Evolutionary conservation across 768 basidiomycete species (phyloP).

Genomic region (Agaricus sinodeliciosus): DNA sequence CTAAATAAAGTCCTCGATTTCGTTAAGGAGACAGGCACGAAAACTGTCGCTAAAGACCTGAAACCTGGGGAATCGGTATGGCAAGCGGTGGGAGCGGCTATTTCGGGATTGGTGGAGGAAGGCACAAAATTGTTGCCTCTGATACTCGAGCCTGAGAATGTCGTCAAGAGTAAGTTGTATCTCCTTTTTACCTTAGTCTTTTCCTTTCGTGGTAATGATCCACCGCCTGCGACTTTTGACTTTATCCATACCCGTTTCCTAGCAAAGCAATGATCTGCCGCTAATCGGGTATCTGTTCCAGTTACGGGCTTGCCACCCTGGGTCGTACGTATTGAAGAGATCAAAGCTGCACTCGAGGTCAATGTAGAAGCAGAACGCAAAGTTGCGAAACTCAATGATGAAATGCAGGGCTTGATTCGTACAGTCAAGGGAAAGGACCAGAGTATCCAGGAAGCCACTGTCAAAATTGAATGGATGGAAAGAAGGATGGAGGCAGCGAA

Average conservation of each 20-base stretch:
- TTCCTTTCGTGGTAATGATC: too few species aligned
- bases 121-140: conserved; percentile 63
- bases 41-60: conserved; percentile 61
- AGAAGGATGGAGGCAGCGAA: conserved; percentile 86
- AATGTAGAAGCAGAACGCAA: conserved; percentile 92
- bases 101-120: conserved; percentile 66
- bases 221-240: background rate
- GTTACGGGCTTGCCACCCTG: conserved; percentile 79
- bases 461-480: conserved; percentile 95
- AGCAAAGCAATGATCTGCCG: background rate
- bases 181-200: background rate
- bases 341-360: conserved; percentile 76
- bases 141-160: conserved; percentile 69
- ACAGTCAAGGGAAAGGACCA: conserved; percentile 87
- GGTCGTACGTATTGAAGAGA: conserved; percentile 73
- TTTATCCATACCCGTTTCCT: background rate
- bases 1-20: conserved; percentile 62
- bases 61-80: conserved; percentile 65
- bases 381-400: conserved; percentile 79
- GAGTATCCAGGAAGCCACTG: conserved; percentile 76
- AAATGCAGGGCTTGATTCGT: conserved; percentile 82
- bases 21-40: conserved; percentile 66
- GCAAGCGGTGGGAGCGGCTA: conserved; percentile 68
- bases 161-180: conserved; percentile 60
- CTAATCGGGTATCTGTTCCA: conserved; percentile 18